A percentile compares a stretch with the other conserved stretches of the same genome.
Evolutionary conservation across 345 rosid species (phyloP).

Genomic region (Acer negundo): DNA sequence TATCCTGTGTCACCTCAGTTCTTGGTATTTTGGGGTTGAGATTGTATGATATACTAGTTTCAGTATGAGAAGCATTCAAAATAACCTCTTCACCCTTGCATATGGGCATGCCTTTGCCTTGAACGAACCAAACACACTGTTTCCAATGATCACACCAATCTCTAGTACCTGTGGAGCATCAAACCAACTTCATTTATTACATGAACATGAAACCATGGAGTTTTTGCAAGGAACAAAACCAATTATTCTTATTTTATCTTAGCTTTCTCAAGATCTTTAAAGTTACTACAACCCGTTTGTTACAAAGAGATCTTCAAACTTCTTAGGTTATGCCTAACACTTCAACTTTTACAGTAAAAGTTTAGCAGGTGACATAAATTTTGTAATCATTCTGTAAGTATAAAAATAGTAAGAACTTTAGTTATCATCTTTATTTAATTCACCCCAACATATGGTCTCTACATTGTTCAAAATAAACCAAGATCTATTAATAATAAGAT

Average conservation of each 20-base stretch:
- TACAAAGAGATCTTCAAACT: not conserved
- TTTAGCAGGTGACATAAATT: not conserved
- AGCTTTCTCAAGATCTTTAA: not conserved
- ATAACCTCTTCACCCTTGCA: conserved; percentile 56
- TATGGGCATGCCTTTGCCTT: conserved; percentile 52
- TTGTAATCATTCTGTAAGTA: not conserved
- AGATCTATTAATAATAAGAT: not conserved
- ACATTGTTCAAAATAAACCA: not conserved
- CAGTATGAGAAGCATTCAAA: conserved; percentile 66
- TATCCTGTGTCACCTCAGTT: conserved; percentile 29
- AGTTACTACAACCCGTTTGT: not conserved
- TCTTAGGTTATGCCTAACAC: not conserved
- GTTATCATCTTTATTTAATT: not conserved
- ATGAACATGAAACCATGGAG: not conserved
- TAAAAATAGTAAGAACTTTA: not conserved
- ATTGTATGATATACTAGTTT: conserved; percentile 61
- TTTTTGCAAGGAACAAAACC: not conserved
- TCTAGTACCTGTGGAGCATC: conserved; percentile 50
- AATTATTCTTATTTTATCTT: not conserved
- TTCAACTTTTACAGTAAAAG: not conserved
- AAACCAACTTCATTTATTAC: conserved; percentile 24
- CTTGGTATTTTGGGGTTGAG: conserved; percentile 38
- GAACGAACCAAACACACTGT: conserved; percentile 91
- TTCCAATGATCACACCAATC: conserved; percentile 99
- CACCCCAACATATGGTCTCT: not conserved